phyloP scores from a whole-genome alignment of 2,329 filamentous ascomycete species.

The Aspergillus bombycis region DNA sequence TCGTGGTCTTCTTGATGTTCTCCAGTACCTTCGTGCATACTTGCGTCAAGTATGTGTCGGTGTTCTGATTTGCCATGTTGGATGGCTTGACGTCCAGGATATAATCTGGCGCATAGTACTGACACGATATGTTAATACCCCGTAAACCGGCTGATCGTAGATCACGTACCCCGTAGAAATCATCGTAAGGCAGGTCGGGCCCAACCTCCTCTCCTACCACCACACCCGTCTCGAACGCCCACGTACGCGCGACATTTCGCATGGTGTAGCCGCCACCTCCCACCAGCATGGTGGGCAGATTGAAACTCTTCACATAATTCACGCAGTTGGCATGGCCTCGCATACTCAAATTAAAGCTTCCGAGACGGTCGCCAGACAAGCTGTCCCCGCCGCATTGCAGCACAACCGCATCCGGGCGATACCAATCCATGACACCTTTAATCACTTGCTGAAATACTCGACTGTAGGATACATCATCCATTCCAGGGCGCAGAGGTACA shows the following conservation, averaged over 20 bases:
- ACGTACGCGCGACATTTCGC: conserved; percentile 65
- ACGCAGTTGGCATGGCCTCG: conserved; percentile 71
- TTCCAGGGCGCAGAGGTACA: conserved; percentile 70
- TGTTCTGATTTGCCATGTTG: conserved; percentile 3
- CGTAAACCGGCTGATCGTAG: not conserved
- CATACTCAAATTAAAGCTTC: conserved; percentile 73
- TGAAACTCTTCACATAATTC: conserved; percentile 69
- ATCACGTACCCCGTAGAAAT: conserved; percentile 75
- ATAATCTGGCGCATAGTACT: conserved; percentile 3
- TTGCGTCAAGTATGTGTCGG: not conserved
- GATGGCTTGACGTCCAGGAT: not conserved
- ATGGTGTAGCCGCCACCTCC: conserved; percentile 72
- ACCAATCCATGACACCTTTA: conserved; percentile 69
- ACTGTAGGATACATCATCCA: conserved; percentile 69
- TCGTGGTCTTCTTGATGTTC: not conserved
- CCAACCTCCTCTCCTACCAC: conserved; percentile 84
- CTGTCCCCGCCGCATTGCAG: conserved; percentile 71
- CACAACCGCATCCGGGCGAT: conserved; percentile 68
- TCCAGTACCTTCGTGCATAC: not conserved
- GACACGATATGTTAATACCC: not conserved
- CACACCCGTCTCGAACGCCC: conserved; percentile 72
- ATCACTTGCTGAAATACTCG: conserved; percentile 70
- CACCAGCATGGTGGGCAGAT: conserved; percentile 67
- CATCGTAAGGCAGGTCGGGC: conserved; percentile 84
- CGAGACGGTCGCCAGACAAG: conserved; percentile 67